Conservation (phyloP, 345 rosid genomes). For the Zanthoxylum bungeanum region DNA sequence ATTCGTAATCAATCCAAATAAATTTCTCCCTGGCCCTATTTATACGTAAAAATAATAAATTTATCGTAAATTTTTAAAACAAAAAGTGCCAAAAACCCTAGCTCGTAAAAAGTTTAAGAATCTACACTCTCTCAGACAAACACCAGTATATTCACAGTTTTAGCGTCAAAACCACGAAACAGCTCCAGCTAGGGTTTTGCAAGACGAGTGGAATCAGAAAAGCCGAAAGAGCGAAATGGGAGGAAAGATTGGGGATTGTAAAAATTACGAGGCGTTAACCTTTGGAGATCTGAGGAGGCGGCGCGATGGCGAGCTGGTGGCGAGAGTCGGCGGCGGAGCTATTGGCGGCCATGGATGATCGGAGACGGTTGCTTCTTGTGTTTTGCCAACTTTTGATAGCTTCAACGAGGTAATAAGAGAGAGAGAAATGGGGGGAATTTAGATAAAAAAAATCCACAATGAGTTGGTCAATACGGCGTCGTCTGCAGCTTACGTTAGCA, state of each 20-base stretch:
- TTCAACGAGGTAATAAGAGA: conserved; percentile 17
- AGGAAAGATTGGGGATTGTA: not conserved
- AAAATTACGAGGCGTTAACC: conserved; percentile 32
- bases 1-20: not conserved
- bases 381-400: conserved; percentile 1
- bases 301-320: conserved; percentile 49
- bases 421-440: conserved; percentile 11
- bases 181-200: conserved; percentile 19
- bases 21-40: not conserved
- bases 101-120: not conserved
- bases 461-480: conserved; percentile 6
- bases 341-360: conserved; percentile 76
- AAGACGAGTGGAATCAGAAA: not conserved
- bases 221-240: not conserved
- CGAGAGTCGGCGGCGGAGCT: conserved; percentile 47
- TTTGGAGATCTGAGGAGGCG: conserved; percentile 78
- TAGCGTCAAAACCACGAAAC: conserved; percentile 4
- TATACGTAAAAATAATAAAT: not conserved
- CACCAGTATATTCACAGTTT: not conserved
- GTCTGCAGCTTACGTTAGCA: conserved; percentile 6
- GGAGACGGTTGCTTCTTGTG: conserved; percentile 28
- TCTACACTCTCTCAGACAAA: not conserved
- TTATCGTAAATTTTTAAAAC: not conserved
- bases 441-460: too few species aligned
- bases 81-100: conserved; percentile 9